These are phyloP conservation scores for Poronia punctata DNA, from an alignment of 495 filamentous ascomycete species.

Conservation along the genomic window DNA sequence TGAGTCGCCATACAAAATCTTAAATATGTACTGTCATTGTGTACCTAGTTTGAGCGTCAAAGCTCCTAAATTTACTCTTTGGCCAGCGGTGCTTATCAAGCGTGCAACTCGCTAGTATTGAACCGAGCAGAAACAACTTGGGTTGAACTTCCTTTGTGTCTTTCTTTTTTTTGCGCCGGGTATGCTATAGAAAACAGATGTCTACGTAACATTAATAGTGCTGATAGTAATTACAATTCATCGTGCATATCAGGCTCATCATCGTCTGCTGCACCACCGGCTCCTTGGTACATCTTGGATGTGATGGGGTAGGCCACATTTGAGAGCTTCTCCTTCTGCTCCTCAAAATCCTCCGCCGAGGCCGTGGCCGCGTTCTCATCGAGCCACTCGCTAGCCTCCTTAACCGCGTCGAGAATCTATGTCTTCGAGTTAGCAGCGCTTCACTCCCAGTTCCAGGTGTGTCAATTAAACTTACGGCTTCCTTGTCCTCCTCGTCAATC, in stretches of 20 bases:
- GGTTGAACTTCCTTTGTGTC: conserved; percentile 29
- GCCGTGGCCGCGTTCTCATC: conserved; percentile 90
- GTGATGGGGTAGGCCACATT: conserved; percentile 97
- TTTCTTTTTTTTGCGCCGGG: conserved; percentile 18
- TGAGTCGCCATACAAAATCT: no score
- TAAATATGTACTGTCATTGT: no score
- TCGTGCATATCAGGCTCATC: conserved; percentile 78
- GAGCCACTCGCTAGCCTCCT: conserved; percentile 95
- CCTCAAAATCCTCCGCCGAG: conserved; percentile 88
- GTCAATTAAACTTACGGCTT: conserved; percentile 54
- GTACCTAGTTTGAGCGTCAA: no score
- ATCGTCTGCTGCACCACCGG: conserved; percentile 55
- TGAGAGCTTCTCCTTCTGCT: conserved; percentile 98
- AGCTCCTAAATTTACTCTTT: no score
- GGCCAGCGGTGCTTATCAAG: no score
- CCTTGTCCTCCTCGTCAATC: conserved; percentile 98
- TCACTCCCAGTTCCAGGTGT: not conserved
- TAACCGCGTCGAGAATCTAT: conserved; percentile 86
- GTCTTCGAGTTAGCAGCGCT: conserved; percentile 16
- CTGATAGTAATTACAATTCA: conserved; percentile 65
- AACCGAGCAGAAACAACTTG: not conserved
- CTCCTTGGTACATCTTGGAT: conserved; percentile 84
- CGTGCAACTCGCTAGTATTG: not conserved
- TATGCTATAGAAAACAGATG: conserved; percentile 25
- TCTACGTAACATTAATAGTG: conserved; percentile 10